Base-by-base conservation (phyloP, 2,329 filamentous ascomycete genomes). In the Lasiodiplodia theobromae region DNA sequence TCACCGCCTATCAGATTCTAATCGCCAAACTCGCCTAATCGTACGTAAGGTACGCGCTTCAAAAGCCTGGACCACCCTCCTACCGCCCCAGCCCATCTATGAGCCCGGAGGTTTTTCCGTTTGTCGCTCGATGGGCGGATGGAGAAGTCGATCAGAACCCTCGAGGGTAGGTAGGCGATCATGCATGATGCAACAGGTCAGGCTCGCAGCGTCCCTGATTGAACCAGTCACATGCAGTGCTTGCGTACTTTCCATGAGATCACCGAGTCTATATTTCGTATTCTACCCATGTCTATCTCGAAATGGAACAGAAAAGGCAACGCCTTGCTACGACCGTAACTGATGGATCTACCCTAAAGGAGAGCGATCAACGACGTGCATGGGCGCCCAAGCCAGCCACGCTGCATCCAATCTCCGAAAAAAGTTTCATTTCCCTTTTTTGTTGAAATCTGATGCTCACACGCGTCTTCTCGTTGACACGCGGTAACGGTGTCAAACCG, bases 11-110 rank as follows among this genome's bases (percentile, higher is more conserved):
- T 44, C 12, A 10, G 14, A 28, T 57, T 21, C 18, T 7, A 3
- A 60, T 44, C 28, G 58, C 58, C 40, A 25, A 28, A 47, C 25
- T 62, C 58, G 58, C 58, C 40, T 62, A 51, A 62, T 58, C 31
- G 37, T 31, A 31, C 25, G 14, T 56, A 5, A 7, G 53, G 53
- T 11, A 12, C 31, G 53, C 16, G 21, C 31, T 34, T 10, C 31
- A 12, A 16, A 44, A 23, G 37, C 21, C 34, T 23, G 34, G 56
- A 25, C n/a, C 56, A 40, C 31, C 31, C 1, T 10, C 31, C 31
- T 34, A 34, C 31, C 31, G 31, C 31, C 31, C 8, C 18, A 18
- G 38, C 38, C 38, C 38, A 16, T 40, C 47, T 18, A 10, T n/a
- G 4, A n/a, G 1, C 14, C 47, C 49, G 49, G 49, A 52, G 49